Evolutionary conservation across 2,329 filamentous ascomycete species (phyloP), one percentile per base, ranked within the genome.

Genomic region (Verticillium nonalfalfae): DNA sequence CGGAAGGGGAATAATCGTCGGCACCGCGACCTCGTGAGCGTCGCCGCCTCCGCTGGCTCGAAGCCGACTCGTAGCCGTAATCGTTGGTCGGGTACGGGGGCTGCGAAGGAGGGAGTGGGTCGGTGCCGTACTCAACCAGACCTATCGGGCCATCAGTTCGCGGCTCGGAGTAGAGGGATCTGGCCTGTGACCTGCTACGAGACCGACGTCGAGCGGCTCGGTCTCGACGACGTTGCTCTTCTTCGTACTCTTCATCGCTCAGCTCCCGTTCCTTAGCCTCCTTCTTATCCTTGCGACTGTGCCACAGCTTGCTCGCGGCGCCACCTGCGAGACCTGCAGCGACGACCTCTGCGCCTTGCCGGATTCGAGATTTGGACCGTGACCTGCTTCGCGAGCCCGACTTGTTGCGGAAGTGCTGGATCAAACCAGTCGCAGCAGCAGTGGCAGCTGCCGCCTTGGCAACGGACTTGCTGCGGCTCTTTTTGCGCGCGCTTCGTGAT

Each of bases 111-210:
- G 75, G 74, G 66, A 88, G 78, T 68, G 85, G 84, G 66, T 81
- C 79, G 70, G 77, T 79, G 67, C 85, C 85, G 78, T 88, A 88
- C 73, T 88, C 83, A 81, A 88, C 84, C 80, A 87, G 80, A 77
- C 85, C 85, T 85, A 87, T 77, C 77, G 86, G 84, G 78, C 80
- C 81, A 84, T 87, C 85, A 87, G 82, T 80, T 66, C 74, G 75
- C 70, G 76, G 75, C 73, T 81, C 79, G 68, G 79, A 79, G 75
- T 79, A 75, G 73, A 74, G 75, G 76, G 77, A 76, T 75, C 76
- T 74, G 76, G 79, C 76, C 70, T 73, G 72, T 74, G 83, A 84
- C 75, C 79, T 81, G 77, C 79, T 81, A 72, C 80, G 77, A 59
- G 74, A 76, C 66, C 64, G 60, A 36, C 63, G 64, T 57, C 59